Percentiles rank a stretch among this genome's conserved stretches.
These are phyloP conservation scores for Penicillium pancosmium DNA, from an alignment of 495 filamentous ascomycete genomes.

Conservation along the genomic window DNA sequence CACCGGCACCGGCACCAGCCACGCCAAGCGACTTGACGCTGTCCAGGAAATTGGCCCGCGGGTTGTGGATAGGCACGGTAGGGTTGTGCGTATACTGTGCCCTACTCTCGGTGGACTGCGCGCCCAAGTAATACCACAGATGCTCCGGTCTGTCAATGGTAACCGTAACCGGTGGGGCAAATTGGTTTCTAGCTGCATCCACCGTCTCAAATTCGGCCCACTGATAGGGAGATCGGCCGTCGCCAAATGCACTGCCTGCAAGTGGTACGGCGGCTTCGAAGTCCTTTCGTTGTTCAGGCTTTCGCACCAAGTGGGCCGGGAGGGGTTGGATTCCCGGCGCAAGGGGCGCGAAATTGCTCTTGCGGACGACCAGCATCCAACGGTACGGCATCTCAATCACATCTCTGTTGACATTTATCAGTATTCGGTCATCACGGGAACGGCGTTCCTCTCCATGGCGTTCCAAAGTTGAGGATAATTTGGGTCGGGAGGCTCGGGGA, in stretches of 20 bases:
- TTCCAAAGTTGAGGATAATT: not conserved
- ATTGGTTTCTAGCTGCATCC: constrained; percentile 43
- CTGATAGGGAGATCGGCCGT: constrained; percentile 57
- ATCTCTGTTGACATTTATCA: constrained; percentile 43
- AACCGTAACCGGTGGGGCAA: constrained; percentile 59
- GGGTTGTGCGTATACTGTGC: constrained; percentile 89
- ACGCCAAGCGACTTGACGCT: constrained; percentile 51
- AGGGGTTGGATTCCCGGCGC: constrained; percentile 60
- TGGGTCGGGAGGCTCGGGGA: constrained; percentile 17
- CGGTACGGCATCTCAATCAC: constrained; percentile 57
- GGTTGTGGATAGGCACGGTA: constrained; percentile 57
- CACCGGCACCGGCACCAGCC: constrained; percentile 25
- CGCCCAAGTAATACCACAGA: constrained; percentile 89
- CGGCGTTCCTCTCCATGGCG: not conserved
- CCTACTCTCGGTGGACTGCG: constrained; percentile 86
- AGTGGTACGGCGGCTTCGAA: constrained; percentile 54
- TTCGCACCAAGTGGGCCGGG: constrained; percentile 57
- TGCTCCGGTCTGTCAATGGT: constrained; percentile 69
- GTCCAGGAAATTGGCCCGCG: constrained; percentile 61
- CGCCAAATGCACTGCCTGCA: constrained; percentile 60
- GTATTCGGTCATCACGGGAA: constrained; percentile 18
- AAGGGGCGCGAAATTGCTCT: constrained; percentile 52
- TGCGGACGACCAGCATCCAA: constrained; percentile 57
- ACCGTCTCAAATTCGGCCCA: constrained; percentile 84
- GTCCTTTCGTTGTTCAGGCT: constrained; percentile 48